phyloP scores from a whole-genome alignment of 768 basidiomycete genomes.

The Tephrocybe sp. region DNA sequence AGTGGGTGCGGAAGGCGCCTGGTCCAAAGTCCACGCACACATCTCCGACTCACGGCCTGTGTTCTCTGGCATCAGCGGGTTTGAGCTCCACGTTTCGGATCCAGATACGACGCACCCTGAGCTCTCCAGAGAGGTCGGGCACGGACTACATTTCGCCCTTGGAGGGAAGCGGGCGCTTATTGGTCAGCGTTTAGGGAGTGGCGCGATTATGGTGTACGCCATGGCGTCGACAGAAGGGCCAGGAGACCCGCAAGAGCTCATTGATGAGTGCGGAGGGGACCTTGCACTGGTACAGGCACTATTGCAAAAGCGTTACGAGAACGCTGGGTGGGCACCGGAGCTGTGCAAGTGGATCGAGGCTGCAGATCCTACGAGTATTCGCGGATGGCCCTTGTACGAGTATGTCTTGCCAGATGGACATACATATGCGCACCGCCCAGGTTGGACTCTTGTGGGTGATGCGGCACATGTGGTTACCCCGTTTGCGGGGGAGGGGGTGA shows the following conservation, averaged over 20 bases:
- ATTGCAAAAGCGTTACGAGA: conserved; percentile 7
- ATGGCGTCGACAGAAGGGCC: background rate
- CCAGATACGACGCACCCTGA: conserved; percentile 20
- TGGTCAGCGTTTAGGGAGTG: conserved; percentile 12
- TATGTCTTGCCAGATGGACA: conserved; percentile 16
- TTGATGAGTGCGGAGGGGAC: conserved; percentile 5
- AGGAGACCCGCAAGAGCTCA: background rate
- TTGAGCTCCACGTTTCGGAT: conserved; percentile 16
- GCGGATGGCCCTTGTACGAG: conserved; percentile 16
- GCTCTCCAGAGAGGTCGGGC: conserved; percentile 24
- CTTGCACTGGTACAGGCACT: background rate
- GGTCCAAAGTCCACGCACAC: conserved; percentile 35
- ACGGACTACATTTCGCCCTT: conserved; percentile 24
- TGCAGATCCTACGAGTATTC: conserved; percentile 9
- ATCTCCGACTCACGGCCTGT: conserved; percentile 27
- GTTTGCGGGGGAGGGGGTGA: conserved; percentile 24
- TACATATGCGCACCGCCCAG: conserved; percentile 7
- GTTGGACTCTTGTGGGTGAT: conserved; percentile 24
- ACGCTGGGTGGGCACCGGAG: conserved; percentile 10
- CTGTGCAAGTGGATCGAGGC: conserved; percentile 7
- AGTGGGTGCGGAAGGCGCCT: conserved; percentile 34
- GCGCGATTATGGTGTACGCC: conserved; percentile 15
- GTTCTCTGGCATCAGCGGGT: conserved; percentile 29
- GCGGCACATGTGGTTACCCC: conserved; percentile 27
- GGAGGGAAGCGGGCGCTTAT: conserved; percentile 3